Evolutionary conservation across 2,329 filamentous ascomycete genomes (phyloP), one percentile per base, ranked within the genome.

Genomic region (Amauroascus niger): DNA sequence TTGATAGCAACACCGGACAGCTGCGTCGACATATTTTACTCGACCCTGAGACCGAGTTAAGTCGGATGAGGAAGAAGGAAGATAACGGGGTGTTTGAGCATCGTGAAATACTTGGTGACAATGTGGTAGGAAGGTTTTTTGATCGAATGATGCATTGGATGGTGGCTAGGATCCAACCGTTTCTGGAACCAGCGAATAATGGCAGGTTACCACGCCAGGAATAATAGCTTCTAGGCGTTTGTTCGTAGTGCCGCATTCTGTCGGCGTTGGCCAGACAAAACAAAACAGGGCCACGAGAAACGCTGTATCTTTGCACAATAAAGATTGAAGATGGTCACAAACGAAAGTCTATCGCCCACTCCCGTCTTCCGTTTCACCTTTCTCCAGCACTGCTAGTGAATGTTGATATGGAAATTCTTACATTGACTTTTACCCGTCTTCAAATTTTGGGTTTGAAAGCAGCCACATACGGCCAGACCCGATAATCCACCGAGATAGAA

Each of bases 1-100:
- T 64, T 48, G 55, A 64, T 55, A 55, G 54, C 4, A 16, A 45
- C 7, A 61, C 61, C 2, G 55, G 47, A 7, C 40, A 50, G 18
- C 32, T 65, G 22, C 43, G 56, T 46, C 22, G 41, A 2, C 22
- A 57, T 8, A 49, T 60, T 4, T 35, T 62, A 2, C 48, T 55
- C 2, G 32, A 35, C 4, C 50, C 58, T 44, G 39, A 39, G 45
- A 32, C 48, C 22, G 1, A 55, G 54, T 44, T 55, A 45, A 40
- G 58, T 51, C 11, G 41, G 30, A 53, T 57, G 52, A 33, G 26
- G 14, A 16, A 30, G 13, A 46, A 51, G 30, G 39, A 35, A 35
- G 40, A 49, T 3, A 28, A 33, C 13, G 45, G 20, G n/a, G 16
- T 22, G 8, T 32, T 30, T 22, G 37, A 40, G 8, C 26, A 52